Evolutionary conservation across 140 eudicot species (phyloP).

Genomic region (Stevia rebaudiana): DNA sequence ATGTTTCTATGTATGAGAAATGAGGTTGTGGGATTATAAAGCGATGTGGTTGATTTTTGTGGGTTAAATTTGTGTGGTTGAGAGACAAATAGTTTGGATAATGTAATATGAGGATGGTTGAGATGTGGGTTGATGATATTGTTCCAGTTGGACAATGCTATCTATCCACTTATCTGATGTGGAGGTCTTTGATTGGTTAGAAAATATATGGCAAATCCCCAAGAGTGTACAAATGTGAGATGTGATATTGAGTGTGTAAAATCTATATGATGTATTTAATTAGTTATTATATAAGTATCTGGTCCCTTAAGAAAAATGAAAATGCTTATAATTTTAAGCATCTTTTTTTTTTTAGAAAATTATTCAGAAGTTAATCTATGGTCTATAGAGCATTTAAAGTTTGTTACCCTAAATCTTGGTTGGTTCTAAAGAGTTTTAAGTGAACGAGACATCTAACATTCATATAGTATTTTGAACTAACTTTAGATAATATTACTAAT

Average conservation of each 20-base stretch:
- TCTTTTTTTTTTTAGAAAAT: no score
- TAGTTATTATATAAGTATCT: neutral
- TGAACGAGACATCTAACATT: no score
- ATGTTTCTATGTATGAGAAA: slow-evolving; percentile 2
- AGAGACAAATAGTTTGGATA: slow-evolving; percentile 9
- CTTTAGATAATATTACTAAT: no score
- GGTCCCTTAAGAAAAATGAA: neutral
- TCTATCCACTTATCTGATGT: slow-evolving; percentile 24
- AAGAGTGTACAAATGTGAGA: neutral
- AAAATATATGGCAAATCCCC: neutral
- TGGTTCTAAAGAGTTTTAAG: no score
- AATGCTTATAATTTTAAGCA: no score
- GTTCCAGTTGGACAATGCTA: slow-evolving; percentile 25
- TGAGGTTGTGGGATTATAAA: slow-evolving; percentile 18
- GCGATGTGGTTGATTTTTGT: slow-evolving; percentile 17
- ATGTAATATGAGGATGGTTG: slow-evolving; percentile 20
- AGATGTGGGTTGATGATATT: slow-evolving; percentile 19
- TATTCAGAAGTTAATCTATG: no score
- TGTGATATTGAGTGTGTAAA: neutral
- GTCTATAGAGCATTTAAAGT: no score
- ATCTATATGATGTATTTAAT: neutral
- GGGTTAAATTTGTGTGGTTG: slow-evolving; percentile 33
- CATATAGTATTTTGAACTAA: no score
- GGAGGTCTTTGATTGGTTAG: slow-evolving; percentile 16
- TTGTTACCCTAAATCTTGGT: no score